Evolutionary conservation across 1,139 yeast genomes (phyloP).

Genomic region (Scheffersomyces titani): DNA sequence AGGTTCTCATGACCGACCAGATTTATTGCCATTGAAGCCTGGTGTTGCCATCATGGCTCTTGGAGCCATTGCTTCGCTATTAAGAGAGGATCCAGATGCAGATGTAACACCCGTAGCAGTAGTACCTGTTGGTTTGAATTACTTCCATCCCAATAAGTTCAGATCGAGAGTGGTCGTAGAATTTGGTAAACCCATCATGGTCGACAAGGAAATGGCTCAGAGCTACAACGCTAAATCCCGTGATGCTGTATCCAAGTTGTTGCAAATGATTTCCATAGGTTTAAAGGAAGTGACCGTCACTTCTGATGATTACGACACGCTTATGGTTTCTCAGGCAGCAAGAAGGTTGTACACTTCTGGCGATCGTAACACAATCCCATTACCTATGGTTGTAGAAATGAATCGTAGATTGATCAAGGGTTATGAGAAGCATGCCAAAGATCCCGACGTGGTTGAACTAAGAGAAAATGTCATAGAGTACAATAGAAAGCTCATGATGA

Average conservation of each 20-base stretch:
- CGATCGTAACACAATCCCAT: slow-evolving; percentile 41
- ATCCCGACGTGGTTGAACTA: slow-evolving; percentile 64
- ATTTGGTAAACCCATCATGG: slow-evolving; percentile 85
- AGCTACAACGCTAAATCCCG: slow-evolving; percentile 15
- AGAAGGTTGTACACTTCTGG: slow-evolving; percentile 66
- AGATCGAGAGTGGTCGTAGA: slow-evolving; percentile 94
- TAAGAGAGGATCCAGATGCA: slow-evolving; percentile 14
- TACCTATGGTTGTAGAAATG: slow-evolving; percentile 85
- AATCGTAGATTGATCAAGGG: slow-evolving; percentile 83
- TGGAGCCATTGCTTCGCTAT: slow-evolving; percentile 61
- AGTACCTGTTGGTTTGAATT: slow-evolving; percentile 96
- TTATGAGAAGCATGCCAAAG: slow-evolving; percentile 70
- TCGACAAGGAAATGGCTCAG: slow-evolving; percentile 46
- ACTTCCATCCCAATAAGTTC: slow-evolving; percentile 93
- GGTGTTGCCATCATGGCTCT: slow-evolving; percentile 98
- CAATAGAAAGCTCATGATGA: slow-evolving; percentile 62
- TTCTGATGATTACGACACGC: slow-evolving; percentile 88
- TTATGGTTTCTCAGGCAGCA: slow-evolving; percentile 91
- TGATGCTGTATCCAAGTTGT: slow-evolving; percentile 43
- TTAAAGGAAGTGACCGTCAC: slow-evolving; percentile 88
- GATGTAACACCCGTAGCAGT: slow-evolving; percentile 54
- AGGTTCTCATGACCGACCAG: slow-evolving; percentile 94
- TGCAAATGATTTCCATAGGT: slow-evolving; percentile 72
- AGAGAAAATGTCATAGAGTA: slow-evolving; percentile 65
- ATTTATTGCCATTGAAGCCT: slow-evolving; percentile 86